Evolutionary conservation across 306 rosid species (phyloP).

Genomic region (Aeschynomene evenia): DNA sequence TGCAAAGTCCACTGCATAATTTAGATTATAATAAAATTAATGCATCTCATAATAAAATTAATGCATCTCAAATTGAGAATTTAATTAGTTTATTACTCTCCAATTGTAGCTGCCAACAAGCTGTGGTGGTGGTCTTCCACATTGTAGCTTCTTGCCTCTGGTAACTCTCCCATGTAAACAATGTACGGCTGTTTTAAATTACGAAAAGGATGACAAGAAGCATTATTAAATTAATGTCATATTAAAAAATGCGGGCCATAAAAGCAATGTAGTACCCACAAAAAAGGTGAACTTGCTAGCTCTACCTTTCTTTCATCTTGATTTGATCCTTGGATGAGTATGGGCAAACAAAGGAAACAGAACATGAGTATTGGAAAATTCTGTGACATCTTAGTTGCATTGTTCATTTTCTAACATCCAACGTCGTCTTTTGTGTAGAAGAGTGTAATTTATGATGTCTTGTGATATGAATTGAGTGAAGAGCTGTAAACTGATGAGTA

Average conservation of each 20-base stretch:
- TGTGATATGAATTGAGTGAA: neutral
- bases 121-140: conserved; percentile 48
- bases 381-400: conserved; percentile 22
- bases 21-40: neutral
- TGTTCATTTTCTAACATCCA: conserved; percentile 1
- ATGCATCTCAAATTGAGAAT: neutral
- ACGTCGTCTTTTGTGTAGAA: neutral
- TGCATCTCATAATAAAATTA: no score
- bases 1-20: neutral
- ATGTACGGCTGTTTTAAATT: conserved; percentile 61
- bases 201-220: neutral
- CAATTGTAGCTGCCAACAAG: conserved; percentile 51
- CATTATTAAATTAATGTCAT: neutral
- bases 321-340: conserved; percentile 39
- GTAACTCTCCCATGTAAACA: conserved; percentile 77
- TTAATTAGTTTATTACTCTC: conserved; percentile 59
- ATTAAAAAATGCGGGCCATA: neutral
- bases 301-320: conserved; percentile 61
- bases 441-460: neutral
- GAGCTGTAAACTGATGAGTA: neutral
- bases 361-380: conserved; percentile 23
- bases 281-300: no score
- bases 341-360: conserved; percentile 17
- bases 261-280: neutral
- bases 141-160: conserved; percentile 6